These are phyloP conservation scores for Pholiota molesta DNA, from an alignment of 768 basidiomycete species.

Conservation along the genomic window DNA sequence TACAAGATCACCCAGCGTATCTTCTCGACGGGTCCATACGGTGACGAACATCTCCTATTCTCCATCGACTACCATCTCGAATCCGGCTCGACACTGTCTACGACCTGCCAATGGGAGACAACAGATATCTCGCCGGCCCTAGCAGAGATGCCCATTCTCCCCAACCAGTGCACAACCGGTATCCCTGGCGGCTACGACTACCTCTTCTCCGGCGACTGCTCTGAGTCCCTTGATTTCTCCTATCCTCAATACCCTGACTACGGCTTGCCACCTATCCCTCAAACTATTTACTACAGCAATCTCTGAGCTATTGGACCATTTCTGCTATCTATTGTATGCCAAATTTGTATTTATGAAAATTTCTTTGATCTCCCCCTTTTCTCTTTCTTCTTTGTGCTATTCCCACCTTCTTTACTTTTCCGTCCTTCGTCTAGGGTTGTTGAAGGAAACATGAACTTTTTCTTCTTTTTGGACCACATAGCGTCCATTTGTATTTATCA, in stretches of 20 bases:
- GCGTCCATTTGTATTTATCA: background rate
- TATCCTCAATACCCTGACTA: slow-evolving; percentile 1
- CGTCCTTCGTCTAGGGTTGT: background rate
- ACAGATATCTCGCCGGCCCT: background rate
- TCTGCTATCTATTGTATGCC: background rate
- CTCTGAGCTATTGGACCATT: background rate
- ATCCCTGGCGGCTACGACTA: background rate
- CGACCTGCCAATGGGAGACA: background rate
- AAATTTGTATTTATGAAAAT: background rate
- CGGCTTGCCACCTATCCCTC: background rate
- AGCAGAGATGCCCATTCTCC: background rate
- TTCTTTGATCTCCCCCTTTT: background rate
- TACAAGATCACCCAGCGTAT: slow-evolving; percentile 17
- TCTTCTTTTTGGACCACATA: background rate
- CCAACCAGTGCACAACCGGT: background rate
- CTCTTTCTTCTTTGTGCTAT: background rate
- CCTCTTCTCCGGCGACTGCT: background rate
- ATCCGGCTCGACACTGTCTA: background rate
- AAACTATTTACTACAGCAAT: background rate
- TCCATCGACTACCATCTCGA: slow-evolving; percentile 15
- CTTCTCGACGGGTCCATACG: slow-evolving; percentile 4
- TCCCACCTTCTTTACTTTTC: background rate
- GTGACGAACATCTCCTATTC: slow-evolving; percentile 10
- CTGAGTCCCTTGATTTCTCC: background rate
- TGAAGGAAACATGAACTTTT: background rate